Evolutionary conservation across 352 stramenopile species (phyloP).

Genomic region (Pythium guiyangense): DNA sequence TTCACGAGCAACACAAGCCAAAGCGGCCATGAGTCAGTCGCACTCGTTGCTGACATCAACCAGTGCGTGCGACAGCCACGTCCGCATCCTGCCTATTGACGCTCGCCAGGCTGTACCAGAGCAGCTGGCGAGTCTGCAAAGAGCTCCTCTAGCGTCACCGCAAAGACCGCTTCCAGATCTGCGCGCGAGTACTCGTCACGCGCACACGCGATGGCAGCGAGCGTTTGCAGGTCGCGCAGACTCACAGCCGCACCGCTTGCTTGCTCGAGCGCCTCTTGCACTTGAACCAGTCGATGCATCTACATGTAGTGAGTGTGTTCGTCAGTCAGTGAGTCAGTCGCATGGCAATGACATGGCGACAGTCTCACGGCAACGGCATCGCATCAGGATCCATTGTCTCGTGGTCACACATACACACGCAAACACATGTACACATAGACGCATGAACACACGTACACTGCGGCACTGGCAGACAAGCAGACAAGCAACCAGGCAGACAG

Average conservation of each 20-base stretch:
- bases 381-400: too few species aligned
- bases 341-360: too few species aligned
- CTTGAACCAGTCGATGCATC: constrained; percentile 40
- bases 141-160: constrained; percentile 14
- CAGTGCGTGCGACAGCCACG: too few species aligned
- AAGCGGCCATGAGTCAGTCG: neutral
- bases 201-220: constrained; percentile 15
- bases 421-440: too few species aligned
- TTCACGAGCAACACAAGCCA: neutral
- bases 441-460: too few species aligned
- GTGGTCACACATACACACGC: too few species aligned
- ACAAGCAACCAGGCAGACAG: too few species aligned
- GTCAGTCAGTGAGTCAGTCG: too few species aligned
- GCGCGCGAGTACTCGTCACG: constrained; percentile 22
- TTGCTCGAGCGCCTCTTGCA: constrained; percentile 25
- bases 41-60: too few species aligned
- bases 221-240: constrained; percentile 27
- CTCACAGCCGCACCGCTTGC: neutral
- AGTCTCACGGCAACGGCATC: constrained; percentile 31
- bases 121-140: constrained; percentile 28
- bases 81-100: too few species aligned
- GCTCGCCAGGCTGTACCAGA: constrained; percentile 32
- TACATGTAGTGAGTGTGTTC: too few species aligned
- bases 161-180: constrained; percentile 27
- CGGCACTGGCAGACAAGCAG: too few species aligned